Conservation (phyloP, 225 moss, liverwort and hornwort genomes). For the Rhytidiadelphus loreus region DNA sequence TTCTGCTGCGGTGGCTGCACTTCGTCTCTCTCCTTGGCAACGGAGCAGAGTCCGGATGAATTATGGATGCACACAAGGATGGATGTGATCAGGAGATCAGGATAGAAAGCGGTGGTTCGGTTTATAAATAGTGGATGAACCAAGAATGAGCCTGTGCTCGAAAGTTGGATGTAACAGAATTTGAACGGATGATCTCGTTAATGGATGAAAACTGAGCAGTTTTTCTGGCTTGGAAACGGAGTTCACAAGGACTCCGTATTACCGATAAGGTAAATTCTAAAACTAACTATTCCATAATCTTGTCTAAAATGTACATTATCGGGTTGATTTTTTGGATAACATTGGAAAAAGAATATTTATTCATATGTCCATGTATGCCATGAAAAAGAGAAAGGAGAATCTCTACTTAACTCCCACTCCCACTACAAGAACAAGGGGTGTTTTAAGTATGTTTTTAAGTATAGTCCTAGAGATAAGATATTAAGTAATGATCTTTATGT, state of each 20-base stretch:
- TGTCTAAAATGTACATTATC: neutral
- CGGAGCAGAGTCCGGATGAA: neutral
- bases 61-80: neutral
- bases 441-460: too few relatives aligned
- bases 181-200: neutral
- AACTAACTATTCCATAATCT: neutral
- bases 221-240: neutral
- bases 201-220: neutral
- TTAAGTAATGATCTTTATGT: too few relatives aligned
- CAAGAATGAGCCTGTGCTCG: too few relatives aligned
- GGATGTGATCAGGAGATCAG: neutral
- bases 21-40: neutral
- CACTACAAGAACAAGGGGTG: too few relatives aligned
- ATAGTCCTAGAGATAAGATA: too few relatives aligned
- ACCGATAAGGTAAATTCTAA: neutral
- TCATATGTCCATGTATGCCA: neutral
- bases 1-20: neutral
- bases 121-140: neutral
- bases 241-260: neutral
- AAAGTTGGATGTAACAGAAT: neutral
- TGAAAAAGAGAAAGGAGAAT: neutral
- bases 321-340: neutral
- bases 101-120: too few relatives aligned
- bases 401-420: neutral
- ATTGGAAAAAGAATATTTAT: neutral